Evolutionary conservation across 495 filamentous ascomycete species (phyloP).

Genomic region (Hyaloscypha finlandica): DNA sequence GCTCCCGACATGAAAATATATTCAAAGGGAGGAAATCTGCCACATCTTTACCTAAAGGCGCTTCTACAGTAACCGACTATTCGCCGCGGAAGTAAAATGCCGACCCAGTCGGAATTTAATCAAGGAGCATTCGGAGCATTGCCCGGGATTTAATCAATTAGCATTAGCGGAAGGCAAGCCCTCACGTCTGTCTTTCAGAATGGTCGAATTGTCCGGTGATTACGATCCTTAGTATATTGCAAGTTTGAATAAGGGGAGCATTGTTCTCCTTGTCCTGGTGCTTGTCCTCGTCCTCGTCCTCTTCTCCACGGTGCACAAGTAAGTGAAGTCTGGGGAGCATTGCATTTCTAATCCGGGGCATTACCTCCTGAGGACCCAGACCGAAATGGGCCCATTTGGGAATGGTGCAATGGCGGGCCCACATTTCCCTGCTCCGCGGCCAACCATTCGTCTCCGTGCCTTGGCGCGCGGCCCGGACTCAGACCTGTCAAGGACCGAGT

Average conservation of each 20-base stretch:
- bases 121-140: not conserved
- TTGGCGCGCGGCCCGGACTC: not conserved
- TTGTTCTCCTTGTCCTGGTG: too few relatives aligned
- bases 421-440: not conserved
- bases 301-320: not conserved
- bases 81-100: not conserved
- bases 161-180: not conserved
- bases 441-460: not conserved
- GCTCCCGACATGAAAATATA: not conserved
- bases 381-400: not conserved
- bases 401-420: not conserved
- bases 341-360: slow-evolving; percentile 2
- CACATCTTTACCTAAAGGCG: not conserved
- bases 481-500: not conserved
- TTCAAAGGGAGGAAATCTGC: not conserved
- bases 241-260: not conserved
- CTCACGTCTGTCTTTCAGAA: not conserved
- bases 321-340: not conserved
- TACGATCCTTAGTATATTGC: not conserved
- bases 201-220: not conserved
- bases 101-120: slow-evolving; percentile 2
- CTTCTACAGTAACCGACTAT: slow-evolving; percentile 1
- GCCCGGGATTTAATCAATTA: not conserved
- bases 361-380: not conserved
- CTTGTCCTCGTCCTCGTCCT: not conserved